Conservation (phyloP, 2,329 filamentous ascomycete species). For the Botryotinia globosa region DNA sequence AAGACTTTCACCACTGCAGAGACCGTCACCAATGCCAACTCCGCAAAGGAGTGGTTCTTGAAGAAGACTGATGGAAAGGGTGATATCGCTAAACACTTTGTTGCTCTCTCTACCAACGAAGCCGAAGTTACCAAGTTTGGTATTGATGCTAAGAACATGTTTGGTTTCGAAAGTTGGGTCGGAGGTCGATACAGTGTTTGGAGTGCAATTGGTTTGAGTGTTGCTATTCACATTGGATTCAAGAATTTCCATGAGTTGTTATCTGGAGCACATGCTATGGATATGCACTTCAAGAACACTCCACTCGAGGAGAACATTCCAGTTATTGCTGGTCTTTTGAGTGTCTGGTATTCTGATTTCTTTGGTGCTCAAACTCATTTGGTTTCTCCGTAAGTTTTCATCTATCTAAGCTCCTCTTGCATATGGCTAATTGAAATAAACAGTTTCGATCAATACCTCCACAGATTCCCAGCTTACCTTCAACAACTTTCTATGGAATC, state of each 20-base stretch:
- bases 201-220: constrained; percentile 95
- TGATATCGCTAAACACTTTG: constrained; percentile 97
- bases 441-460: constrained; percentile 97
- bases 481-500: constrained; percentile 99
- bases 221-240: constrained; percentile 91
- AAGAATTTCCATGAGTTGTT: constrained; percentile 98
- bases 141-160: constrained; percentile 99
- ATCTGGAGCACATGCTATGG: constrained; percentile 92
- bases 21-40: constrained; percentile 95
- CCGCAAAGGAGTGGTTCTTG: constrained; percentile 95
- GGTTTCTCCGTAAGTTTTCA: constrained; percentile 74
- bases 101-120: constrained; percentile 95
- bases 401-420: constrained; percentile 18
- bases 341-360: constrained; percentile 99
- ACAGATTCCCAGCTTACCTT: constrained; percentile 97
- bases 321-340: constrained; percentile 83
- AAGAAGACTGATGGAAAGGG: constrained; percentile 71
- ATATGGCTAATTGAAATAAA: constrained; percentile 40
- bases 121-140: constrained; percentile 95
- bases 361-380: constrained; percentile 97
- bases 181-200: constrained; percentile 98
- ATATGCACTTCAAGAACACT: constrained; percentile 92
- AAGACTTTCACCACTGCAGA: constrained; percentile 99
- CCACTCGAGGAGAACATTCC: constrained; percentile 95
- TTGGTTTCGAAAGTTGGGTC: constrained; percentile 98